Evolutionary conservation across 163 green algal genomes (phyloP).

Genomic region (Chloromonas sp.): DNA sequence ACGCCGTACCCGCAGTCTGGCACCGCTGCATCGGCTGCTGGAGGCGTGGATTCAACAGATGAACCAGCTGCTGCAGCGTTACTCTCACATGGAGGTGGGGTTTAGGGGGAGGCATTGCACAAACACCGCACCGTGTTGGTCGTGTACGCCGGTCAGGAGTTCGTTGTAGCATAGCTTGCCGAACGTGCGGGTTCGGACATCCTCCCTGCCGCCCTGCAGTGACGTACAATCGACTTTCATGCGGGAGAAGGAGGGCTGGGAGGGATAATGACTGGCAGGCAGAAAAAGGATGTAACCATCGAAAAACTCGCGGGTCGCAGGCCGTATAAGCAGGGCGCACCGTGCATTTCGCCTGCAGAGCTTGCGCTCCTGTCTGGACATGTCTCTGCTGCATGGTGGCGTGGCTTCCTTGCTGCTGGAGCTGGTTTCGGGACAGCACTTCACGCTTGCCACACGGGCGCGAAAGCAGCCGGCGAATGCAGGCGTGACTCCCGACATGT

Average conservation of each 20-base stretch:
- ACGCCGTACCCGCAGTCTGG: not conserved
- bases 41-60: not conserved
- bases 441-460: not conserved
- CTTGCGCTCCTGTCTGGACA: not conserved
- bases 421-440: not conserved
- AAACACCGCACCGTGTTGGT: too few species aligned
- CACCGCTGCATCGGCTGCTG: not conserved
- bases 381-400: not conserved
- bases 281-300: too few species aligned
- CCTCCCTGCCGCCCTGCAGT: too few species aligned
- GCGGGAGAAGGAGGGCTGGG: too few species aligned
- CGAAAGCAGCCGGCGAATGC: not conserved
- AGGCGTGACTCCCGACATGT: too few species aligned
- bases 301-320: too few species aligned
- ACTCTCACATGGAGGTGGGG: not conserved
- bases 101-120: not conserved
- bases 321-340: too few species aligned
- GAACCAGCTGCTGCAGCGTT: not conserved
- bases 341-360: not conserved
- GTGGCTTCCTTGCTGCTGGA: not conserved
- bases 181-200: too few species aligned
- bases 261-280: too few species aligned
- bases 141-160: too few species aligned
- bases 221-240: too few species aligned
- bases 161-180: too few species aligned